Conservation (phyloP, 768 basidiomycete species). For the Sporobolomyces phaffii region DNA sequence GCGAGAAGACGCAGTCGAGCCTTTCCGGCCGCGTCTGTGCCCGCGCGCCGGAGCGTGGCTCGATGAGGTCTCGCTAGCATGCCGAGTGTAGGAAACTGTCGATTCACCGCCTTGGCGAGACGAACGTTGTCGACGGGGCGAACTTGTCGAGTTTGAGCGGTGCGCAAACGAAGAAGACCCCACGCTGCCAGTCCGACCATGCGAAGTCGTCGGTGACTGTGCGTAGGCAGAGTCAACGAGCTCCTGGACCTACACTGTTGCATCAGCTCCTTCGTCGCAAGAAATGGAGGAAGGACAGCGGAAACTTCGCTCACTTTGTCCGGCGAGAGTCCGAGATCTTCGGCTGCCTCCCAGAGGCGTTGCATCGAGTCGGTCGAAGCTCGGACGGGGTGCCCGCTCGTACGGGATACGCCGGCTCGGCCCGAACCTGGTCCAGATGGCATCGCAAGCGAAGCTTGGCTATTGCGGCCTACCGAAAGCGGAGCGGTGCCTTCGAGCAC, state of each 20-base stretch:
- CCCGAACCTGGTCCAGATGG: too few species aligned
- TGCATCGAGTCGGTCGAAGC: conserved; percentile 33
- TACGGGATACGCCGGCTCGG: not conserved
- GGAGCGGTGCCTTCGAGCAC: conserved; percentile 25
- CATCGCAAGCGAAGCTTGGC: not conserved
- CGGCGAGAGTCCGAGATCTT: conserved; percentile 35
- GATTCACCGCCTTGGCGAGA: not conserved
- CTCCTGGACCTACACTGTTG: conserved; percentile 13
- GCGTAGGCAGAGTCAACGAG: conserved; percentile 38
- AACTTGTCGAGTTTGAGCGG: not conserved
- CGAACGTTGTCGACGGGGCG: conserved; percentile 1
- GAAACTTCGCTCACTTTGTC: conserved; percentile 23
- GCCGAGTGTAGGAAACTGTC: not conserved
- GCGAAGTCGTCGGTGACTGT: conserved; percentile 22
- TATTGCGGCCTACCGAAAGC: conserved; percentile 17
- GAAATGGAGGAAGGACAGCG: not conserved
- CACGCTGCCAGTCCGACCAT: conserved; percentile 5
- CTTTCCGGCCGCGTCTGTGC: not conserved
- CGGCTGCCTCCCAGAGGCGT: conserved; percentile 36
- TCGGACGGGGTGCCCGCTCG: conserved; percentile 1
- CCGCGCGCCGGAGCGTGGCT: not conserved
- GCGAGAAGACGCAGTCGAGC: not conserved
- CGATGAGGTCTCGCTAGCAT: not conserved
- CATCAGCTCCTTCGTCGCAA: not conserved
- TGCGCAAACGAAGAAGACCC: not conserved